Conservation (phyloP, 352 stramenopile genomes). For the Thalassiosira hispida region DNA sequence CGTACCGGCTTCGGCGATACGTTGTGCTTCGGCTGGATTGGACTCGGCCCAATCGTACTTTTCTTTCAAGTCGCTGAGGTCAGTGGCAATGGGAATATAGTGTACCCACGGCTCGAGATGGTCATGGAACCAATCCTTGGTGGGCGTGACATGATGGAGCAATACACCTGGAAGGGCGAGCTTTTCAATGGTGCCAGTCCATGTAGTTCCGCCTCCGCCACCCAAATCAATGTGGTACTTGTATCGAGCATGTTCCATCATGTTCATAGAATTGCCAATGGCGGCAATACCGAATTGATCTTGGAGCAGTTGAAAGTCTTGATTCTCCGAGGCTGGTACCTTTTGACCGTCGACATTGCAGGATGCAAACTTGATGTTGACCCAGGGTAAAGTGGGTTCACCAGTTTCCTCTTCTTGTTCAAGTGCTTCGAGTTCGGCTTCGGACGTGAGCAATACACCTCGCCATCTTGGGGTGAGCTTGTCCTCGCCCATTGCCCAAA, state of each 20-base stretch:
- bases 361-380: conserved; percentile 20
- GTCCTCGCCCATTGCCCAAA: not conserved
- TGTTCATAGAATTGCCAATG: not conserved
- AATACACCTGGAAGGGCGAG: conserved; percentile 22
- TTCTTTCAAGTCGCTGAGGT: conserved; percentile 31
- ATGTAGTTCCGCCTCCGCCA: conserved; percentile 25
- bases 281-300: not conserved
- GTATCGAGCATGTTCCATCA: conserved; percentile 16
- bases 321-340: not conserved
- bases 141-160: conserved; percentile 33
- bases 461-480: not conserved
- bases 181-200: conserved; percentile 15
- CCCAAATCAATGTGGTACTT: conserved; percentile 45
- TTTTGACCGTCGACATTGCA: not conserved
- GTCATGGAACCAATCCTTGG: conserved; percentile 32
- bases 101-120: conserved; percentile 33
- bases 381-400: conserved; percentile 4
- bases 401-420: not conserved
- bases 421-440: not conserved
- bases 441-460: conserved; percentile 12
- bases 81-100: conserved; percentile 25
- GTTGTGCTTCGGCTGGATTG: conserved; percentile 17
- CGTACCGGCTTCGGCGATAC: conserved; percentile 10
- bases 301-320: not conserved
- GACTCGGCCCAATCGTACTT: conserved; percentile 42